Base-by-base conservation (phyloP, 768 basidiomycete genomes). In the Udeniomyces megalosporus region DNA sequence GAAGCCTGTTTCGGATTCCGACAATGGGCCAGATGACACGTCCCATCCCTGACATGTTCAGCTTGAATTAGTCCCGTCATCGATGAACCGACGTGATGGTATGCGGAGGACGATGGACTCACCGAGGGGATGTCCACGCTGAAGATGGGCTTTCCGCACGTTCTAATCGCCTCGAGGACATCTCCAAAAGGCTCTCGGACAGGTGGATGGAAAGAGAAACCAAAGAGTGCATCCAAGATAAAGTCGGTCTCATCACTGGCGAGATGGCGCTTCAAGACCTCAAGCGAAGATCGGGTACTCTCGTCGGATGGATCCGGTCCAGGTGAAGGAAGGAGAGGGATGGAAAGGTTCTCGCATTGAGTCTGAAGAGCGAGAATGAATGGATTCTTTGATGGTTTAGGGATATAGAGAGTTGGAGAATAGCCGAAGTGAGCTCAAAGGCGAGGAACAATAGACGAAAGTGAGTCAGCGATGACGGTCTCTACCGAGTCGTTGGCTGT, bases 161-260 rank as follows among this genome's bases (percentile, higher is more conserved):
- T 70, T 1, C 79, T 76, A 48, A 95, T 75, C 7, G 87, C 76
- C 8, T 80, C 77, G 1, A 99, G 79, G 44, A 84, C 84, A 0
- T 75, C 70, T 68, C 89, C 83, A 74, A 97, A 99, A 0, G 95
- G 95, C 8, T 84, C 74, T 12, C 95, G 84, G 5, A 91, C 79
- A 38, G 95, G 92, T 0, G 86, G 85, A 62, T 85, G 79, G 80
- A 97, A 99, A 1, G 92, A 96, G 76, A 99, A 97, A 73, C 76
- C 95, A 68, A 99, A 99, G 61, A 99, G 86, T 4, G 92, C 89
- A 70, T 99, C 95, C 58, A 99, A 78, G 22, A 97, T 80, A 47
- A 95, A 82, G 72, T 95, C 87, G 14, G 67, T 69, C 26, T 67
- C 47, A 10, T 34, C n/a, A n/a, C n/a, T n/a, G n/a, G n/a, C 58